Conservation (phyloP, 2,329 filamentous ascomycete genomes). For the Diaporthe sp. region DNA sequence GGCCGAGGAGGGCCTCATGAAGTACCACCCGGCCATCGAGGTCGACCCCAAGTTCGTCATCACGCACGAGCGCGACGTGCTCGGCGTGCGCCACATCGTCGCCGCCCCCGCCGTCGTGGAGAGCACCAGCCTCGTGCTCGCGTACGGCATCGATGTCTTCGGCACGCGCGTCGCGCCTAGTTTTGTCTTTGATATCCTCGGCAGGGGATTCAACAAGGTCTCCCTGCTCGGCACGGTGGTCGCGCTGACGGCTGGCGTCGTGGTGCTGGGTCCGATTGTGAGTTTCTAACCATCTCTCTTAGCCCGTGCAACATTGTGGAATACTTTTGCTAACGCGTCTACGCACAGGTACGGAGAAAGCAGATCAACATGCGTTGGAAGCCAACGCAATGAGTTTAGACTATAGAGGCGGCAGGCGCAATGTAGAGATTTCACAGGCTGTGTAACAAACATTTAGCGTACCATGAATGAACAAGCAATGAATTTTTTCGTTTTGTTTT, state of each 20-base stretch:
- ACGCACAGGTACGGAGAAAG: slow-evolving; percentile 70
- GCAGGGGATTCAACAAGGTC: slow-evolving; percentile 93
- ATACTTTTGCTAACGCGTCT: slow-evolving; percentile 50
- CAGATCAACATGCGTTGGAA: slow-evolving; percentile 78
- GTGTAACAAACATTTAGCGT: neutral
- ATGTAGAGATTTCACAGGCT: neutral
- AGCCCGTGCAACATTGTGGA: neutral
- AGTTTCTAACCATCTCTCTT: slow-evolving; percentile 53
- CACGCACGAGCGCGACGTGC: slow-evolving; percentile 85
- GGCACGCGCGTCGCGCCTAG: slow-evolving; percentile 90
- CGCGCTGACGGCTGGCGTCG: slow-evolving; percentile 82
- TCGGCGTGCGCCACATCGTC: slow-evolving; percentile 81
- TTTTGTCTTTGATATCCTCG: slow-evolving; percentile 90
- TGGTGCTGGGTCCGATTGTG: slow-evolving; percentile 88
- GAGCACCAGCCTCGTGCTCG: slow-evolving; percentile 91
- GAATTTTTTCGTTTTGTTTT: neutral
- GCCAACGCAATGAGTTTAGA: slow-evolving; percentile 49
- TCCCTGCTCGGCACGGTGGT: slow-evolving; percentile 87
- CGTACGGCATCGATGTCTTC: slow-evolving; percentile 90
- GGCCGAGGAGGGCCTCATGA: slow-evolving; percentile 84
- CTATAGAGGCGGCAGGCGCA: slow-evolving; percentile 13
- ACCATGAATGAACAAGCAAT: neutral
- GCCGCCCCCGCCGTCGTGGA: slow-evolving; percentile 86
- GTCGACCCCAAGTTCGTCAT: slow-evolving; percentile 86
- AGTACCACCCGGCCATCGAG: slow-evolving; percentile 83